These are phyloP conservation scores for Tricholoma saponaceum DNA, from an alignment of 768 basidiomycete genomes.

Conservation along the genomic window DNA sequence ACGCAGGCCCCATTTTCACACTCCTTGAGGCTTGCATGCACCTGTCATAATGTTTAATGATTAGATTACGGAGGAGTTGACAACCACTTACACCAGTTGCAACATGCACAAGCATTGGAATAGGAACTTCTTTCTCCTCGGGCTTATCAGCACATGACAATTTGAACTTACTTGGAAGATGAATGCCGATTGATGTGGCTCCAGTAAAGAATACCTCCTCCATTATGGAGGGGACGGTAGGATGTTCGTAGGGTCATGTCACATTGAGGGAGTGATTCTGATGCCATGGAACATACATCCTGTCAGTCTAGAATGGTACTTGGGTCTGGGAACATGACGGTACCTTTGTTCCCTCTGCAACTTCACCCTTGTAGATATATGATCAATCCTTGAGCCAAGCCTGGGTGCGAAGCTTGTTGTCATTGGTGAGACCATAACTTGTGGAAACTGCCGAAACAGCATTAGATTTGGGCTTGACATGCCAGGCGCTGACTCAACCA, in stretches of 20 bases:
- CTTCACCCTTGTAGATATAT: slow-evolving; percentile 4
- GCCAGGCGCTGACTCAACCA: slow-evolving; percentile 1
- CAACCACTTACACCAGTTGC: slow-evolving; percentile 1
- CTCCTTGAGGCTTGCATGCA: background rate
- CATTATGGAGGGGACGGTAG: background rate
- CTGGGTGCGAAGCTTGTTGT: background rate
- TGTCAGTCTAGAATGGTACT: background rate
- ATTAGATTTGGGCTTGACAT: background rate
- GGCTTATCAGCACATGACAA: slow-evolving; percentile 1
- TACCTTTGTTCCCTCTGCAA: background rate
- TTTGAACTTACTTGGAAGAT: slow-evolving; percentile 3
- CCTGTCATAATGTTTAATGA: background rate
- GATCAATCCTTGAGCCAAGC: background rate
- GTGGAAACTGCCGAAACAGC: background rate
- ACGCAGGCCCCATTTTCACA: background rate
- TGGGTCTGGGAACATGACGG: background rate
- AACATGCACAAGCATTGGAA: slow-evolving; percentile 2
- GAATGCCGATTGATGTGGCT: background rate
- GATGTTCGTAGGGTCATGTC: slow-evolving; percentile 1
- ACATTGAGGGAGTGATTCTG: background rate
- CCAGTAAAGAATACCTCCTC: background rate
- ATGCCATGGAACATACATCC: background rate
- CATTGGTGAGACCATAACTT: background rate
- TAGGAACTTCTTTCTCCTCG: slow-evolving; percentile 3
- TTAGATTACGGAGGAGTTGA: background rate